Evolutionary conservation across 2,329 filamentous ascomycete genomes (phyloP), one percentile per base, ranked within the genome.

Genomic region (Hypoxylon sp.): DNA sequence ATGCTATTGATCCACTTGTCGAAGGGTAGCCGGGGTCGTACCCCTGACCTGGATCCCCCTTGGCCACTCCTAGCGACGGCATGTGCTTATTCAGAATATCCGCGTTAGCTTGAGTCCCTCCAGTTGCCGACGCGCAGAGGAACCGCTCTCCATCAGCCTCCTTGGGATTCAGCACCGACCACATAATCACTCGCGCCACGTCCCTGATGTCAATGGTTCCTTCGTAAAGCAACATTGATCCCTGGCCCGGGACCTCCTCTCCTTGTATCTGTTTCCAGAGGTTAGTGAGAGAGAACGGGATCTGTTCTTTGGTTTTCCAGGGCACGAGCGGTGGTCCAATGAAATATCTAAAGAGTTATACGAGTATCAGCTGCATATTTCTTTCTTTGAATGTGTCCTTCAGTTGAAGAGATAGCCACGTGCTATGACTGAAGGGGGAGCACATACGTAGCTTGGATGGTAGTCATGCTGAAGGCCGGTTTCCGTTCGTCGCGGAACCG

Each of bases 101-200:
- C 11, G 75, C 73, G 14, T 74, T 70, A 13, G 75, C 75, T 63
- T 78, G 75, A 1, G 70, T 54, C 1, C 72, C 70, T 2, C 73
- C 75, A 0, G 65, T 64, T 1, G 65, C 70, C 1, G 70, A 73
- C 8, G 75, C 73, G 64, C 75, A 78, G 9, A 75, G 52, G 50
- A 70, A 74, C 8, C 76, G 75, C 47, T 78, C 67, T 3, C 76
- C 76, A 39, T 77, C 72, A 2, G 75, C 71, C 10, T 57, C 48
- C 4, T 59, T 10, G 2, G 74, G 71, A 51, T 76, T 62, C 22
- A 59, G 24, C 3, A 68, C 72, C 8, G 75, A 69, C 75, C 75
- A 78, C 9, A 77, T 33, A 19, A 75, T 46, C 44, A 78, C 70
- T 10, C 75, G 72, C 24, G 75, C 75, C 24, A 77, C 72, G 55